These are phyloP conservation scores for Mycena crocata DNA, from an alignment of 768 basidiomycete genomes.

Conservation along the genomic window DNA sequence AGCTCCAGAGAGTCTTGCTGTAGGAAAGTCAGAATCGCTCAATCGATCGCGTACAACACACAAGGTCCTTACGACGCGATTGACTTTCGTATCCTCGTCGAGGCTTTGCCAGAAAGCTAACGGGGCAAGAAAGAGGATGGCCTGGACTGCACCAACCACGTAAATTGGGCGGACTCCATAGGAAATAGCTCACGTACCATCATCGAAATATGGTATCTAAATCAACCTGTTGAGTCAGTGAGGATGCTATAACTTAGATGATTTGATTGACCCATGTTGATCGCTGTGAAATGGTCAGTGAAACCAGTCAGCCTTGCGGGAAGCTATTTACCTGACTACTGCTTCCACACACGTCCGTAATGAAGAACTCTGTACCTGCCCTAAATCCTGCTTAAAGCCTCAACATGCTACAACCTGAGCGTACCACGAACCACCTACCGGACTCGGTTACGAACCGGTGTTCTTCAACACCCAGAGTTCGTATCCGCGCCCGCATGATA, in stretches of 20 bases:
- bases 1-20: conserved; percentile 67
- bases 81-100: conserved; percentile 61
- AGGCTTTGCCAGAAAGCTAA: conserved; percentile 67
- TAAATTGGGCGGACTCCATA: background rate
- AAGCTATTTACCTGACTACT: conserved; percentile 42
- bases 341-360: conserved; percentile 67
- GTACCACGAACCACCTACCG: conserved; percentile 39
- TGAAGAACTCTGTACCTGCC: conserved; percentile 62
- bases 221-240: background rate
- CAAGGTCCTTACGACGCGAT: conserved; percentile 53
- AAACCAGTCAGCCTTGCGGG: background rate
- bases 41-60: too few relatives aligned
- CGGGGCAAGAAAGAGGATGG: conserved; percentile 72
- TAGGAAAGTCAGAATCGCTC: background rate
- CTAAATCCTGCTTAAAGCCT: conserved; percentile 30
- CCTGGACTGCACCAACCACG: conserved; percentile 50
- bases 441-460: conserved; percentile 61
- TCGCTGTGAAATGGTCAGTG: conserved; percentile 15
- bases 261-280: conserved; percentile 29
- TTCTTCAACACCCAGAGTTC: conserved; percentile 68
- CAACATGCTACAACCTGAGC: background rate
- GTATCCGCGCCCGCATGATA: conserved; percentile 67
- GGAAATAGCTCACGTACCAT: conserved; percentile 41
- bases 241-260: conserved; percentile 5
- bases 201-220: conserved; percentile 71